phyloP scores from a whole-genome alignment of 2,329 filamentous ascomycete species.

The Chaetomiaceae sp. region DNA sequence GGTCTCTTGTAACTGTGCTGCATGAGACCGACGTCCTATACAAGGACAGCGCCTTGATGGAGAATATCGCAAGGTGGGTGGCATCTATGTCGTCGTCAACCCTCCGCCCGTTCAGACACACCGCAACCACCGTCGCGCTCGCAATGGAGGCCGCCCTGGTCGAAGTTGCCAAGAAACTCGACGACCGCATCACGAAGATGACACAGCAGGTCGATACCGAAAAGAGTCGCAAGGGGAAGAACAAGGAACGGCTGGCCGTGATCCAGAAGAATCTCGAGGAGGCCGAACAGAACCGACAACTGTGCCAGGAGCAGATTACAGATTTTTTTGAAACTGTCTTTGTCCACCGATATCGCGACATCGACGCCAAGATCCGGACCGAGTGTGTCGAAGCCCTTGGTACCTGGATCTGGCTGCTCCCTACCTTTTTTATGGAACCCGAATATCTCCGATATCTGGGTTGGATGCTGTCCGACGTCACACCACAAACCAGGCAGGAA shows the following conservation, averaged over 20 bases:
- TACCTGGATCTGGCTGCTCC: slow-evolving; percentile 80
- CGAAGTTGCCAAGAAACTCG: slow-evolving; percentile 41
- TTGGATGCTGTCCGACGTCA: slow-evolving; percentile 86
- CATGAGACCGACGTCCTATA: slow-evolving; percentile 82
- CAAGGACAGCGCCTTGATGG: slow-evolving; percentile 69
- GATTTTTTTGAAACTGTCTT: slow-evolving; percentile 92
- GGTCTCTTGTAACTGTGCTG: slow-evolving; percentile 68
- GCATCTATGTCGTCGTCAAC: slow-evolving; percentile 84
- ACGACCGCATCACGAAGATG: slow-evolving; percentile 63
- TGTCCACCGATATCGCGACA: slow-evolving; percentile 90
- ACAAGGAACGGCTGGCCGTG: slow-evolving; percentile 71
- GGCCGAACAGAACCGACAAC: slow-evolving; percentile 63
- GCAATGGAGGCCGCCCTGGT: slow-evolving; percentile 73
- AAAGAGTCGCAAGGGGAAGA: slow-evolving; percentile 60
- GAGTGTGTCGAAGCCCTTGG: slow-evolving; percentile 86
- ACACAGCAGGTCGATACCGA: slow-evolving; percentile 77
- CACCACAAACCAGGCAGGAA: slow-evolving; percentile 71
- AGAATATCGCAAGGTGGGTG: slow-evolving; percentile 88
- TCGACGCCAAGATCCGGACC: slow-evolving; percentile 81
- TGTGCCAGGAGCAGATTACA: slow-evolving; percentile 67
- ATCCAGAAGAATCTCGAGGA: slow-evolving; percentile 70
- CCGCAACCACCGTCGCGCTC: slow-evolving; percentile 78
- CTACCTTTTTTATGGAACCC: slow-evolving; percentile 85
- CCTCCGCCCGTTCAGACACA: slow-evolving; percentile 88
- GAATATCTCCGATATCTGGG: slow-evolving; percentile 89